Evolutionary conservation across 768 basidiomycete species (phyloP).

Genomic region (Chiua virens): DNA sequence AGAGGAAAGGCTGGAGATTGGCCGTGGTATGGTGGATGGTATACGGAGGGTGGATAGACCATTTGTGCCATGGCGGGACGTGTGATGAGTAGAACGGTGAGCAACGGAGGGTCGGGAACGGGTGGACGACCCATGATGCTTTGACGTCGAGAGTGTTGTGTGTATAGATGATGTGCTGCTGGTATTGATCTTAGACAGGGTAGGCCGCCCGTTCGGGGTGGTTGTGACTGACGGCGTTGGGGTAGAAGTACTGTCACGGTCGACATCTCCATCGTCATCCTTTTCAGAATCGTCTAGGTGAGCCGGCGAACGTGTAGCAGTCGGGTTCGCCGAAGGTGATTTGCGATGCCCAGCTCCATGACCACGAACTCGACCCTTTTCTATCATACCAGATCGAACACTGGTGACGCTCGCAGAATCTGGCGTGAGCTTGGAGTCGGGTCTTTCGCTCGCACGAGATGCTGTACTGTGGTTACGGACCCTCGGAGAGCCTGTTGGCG

Average conservation of each 20-base stretch:
- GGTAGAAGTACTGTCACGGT: constrained; percentile 15
- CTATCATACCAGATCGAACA: constrained; percentile 22
- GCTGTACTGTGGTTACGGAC: constrained; percentile 28
- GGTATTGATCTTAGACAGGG: constrained; percentile 27
- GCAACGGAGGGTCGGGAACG: constrained; percentile 21
- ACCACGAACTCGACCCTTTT: constrained; percentile 21
- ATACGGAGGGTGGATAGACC: constrained; percentile 31
- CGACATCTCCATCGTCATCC: constrained; percentile 7
- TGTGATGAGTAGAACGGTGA: constrained; percentile 25
- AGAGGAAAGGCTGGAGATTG: constrained; percentile 29
- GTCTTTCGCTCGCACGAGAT: constrained; percentile 39
- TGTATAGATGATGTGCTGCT: constrained; percentile 25
- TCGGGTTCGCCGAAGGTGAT: constrained; percentile 19
- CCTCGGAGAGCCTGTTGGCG: constrained; percentile 15
- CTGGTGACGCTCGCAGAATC: constrained; percentile 31
- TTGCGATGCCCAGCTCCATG: constrained; percentile 20
- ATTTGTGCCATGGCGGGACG: constrained; percentile 17
- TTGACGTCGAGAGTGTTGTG: constrained; percentile 17
- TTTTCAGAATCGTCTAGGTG: constrained; percentile 1
- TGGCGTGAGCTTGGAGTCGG: constrained; percentile 76
- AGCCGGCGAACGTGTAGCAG: constrained; percentile 2
- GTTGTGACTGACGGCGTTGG: constrained; percentile 10
- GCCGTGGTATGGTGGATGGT: constrained; percentile 27
- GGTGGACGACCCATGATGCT: constrained; percentile 12
- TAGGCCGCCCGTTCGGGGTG: constrained; percentile 23